Conservation (phyloP, 768 basidiomycete species). For the Coprinellus aureogranulatus region DNA sequence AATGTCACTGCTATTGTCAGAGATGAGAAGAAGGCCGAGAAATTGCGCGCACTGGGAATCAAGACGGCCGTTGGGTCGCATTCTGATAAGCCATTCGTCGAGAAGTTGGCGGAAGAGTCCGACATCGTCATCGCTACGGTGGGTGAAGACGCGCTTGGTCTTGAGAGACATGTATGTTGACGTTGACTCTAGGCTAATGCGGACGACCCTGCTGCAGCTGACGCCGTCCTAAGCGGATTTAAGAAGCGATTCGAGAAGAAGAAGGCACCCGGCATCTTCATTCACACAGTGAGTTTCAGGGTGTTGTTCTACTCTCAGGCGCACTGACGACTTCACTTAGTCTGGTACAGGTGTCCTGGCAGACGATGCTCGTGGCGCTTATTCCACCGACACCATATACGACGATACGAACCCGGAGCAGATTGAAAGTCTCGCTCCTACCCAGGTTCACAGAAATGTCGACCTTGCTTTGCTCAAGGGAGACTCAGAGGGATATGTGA, state of each 20-base stretch:
- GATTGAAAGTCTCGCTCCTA: slow-evolving; percentile 42
- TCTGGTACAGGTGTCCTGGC: slow-evolving; percentile 36
- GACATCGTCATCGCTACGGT: slow-evolving; percentile 46
- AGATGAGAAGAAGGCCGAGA: slow-evolving; percentile 41
- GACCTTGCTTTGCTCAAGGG: neutral
- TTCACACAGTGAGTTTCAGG: slow-evolving; percentile 67
- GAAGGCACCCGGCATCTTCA: slow-evolving; percentile 45
- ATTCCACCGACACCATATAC: slow-evolving; percentile 38
- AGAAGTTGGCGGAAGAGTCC: slow-evolving; percentile 41
- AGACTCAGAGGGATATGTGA: slow-evolving; percentile 48
- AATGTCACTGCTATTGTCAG: slow-evolving; percentile 47
- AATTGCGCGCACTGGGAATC: slow-evolving; percentile 34
- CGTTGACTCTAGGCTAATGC: slow-evolving; percentile 28
- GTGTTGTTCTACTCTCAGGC: no score
- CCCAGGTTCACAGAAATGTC: neutral
- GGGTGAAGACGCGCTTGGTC: slow-evolving; percentile 5
- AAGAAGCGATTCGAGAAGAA: slow-evolving; percentile 43
- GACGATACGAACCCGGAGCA: slow-evolving; percentile 47
- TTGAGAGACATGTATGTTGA: neutral
- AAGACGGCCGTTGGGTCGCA: slow-evolving; percentile 44
- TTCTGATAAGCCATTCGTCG: slow-evolving; percentile 39
- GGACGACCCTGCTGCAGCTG: slow-evolving; percentile 44
- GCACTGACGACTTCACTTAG: slow-evolving; percentile 4
- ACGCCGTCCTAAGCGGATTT: slow-evolving; percentile 51
- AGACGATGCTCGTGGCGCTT: slow-evolving; percentile 45